Conservation (phyloP, 108 stramenopile genomes). For the Cyclotella cryptica region DNA sequence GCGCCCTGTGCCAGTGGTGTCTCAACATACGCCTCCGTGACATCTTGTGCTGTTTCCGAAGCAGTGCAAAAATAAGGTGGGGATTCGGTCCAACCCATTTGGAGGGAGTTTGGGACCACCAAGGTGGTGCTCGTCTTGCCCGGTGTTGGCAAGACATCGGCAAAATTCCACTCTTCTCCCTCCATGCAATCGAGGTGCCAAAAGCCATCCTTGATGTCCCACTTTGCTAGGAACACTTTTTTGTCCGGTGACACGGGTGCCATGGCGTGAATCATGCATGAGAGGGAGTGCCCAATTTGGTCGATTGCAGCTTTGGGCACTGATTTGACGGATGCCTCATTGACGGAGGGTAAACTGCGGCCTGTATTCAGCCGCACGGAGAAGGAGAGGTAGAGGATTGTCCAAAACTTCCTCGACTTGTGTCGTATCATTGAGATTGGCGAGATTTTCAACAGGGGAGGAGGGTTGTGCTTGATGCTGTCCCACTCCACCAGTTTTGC, state of each 20-base stretch:
- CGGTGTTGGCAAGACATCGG: not conserved
- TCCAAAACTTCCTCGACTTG: not conserved
- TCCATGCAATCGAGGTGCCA: not conserved
- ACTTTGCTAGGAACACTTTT: not conserved
- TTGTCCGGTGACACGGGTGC: not conserved
- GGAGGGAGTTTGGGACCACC: not conserved
- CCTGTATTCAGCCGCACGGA: not conserved
- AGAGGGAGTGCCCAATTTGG: not conserved
- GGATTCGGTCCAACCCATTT: not conserved
- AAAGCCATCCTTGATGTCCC: not conserved
- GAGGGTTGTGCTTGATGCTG: too few species aligned
- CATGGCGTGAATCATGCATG: not conserved
- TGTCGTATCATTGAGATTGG: not conserved
- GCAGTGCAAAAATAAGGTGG: not conserved
- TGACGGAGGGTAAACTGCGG: not conserved
- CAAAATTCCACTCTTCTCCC: not conserved
- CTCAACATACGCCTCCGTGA: not conserved
- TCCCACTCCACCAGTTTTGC: constrained; percentile 1
- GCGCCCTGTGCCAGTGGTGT: not conserved
- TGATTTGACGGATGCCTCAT: not conserved
- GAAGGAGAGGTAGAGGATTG: constrained; percentile 6
- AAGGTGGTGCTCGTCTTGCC: not conserved
- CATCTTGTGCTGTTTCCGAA: not conserved
- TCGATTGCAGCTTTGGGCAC: not conserved
- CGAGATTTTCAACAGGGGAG: too few species aligned